Base-by-base conservation (phyloP, 2,329 filamentous ascomycete species). In the Diaporthe citrichinensis region DNA sequence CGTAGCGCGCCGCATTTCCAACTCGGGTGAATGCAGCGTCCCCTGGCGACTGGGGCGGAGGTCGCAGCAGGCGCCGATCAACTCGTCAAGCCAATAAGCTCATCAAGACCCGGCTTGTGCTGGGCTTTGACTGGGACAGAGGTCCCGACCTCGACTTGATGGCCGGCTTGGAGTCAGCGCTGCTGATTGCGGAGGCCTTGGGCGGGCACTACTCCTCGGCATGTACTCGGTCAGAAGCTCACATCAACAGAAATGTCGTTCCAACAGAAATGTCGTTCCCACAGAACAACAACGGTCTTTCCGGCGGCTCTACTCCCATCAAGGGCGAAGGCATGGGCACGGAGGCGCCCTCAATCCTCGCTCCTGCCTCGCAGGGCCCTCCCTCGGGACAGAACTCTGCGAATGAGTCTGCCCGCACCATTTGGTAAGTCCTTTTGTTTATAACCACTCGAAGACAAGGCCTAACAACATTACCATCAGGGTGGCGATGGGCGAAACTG, bases 401-500 rank as follows among this genome's bases (percentile, higher is more conserved):
- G 2, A 75, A 71, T 57, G 73, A 77, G 62, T 74, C 76, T 28
- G 76, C 65, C 8, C 73, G 73, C 9, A 75, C 76, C 41, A 71
- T 77, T 6, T 75, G 76, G 75, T 75, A 72, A 72, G 73, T 72
- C 14, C 0, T 3, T 14, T 4, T 25, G 5, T 20, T 36, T 5
- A 4, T 36, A 8, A 3, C 15, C 14, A 14, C 1, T 12, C 10
- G 10, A 39, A 34, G 9, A 23, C 20, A 15, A 12, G 20, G 8
- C n/a, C 44, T 73, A 25, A 20, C 9, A 9, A 28, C 17, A 2
- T 55, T 59, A 3, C 1, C 55, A 44, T 39, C 77, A 39, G 44
- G 17, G 44, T 17, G 7, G 98, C 96, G 96, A 99, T 98, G 97
- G 97, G 97, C 80, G 97, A 98, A 85, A 93, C 99, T 78, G 96